These are phyloP conservation scores for Naganishia friedmannii DNA, from an alignment of 768 basidiomycete genomes.

Conservation along the genomic window DNA sequence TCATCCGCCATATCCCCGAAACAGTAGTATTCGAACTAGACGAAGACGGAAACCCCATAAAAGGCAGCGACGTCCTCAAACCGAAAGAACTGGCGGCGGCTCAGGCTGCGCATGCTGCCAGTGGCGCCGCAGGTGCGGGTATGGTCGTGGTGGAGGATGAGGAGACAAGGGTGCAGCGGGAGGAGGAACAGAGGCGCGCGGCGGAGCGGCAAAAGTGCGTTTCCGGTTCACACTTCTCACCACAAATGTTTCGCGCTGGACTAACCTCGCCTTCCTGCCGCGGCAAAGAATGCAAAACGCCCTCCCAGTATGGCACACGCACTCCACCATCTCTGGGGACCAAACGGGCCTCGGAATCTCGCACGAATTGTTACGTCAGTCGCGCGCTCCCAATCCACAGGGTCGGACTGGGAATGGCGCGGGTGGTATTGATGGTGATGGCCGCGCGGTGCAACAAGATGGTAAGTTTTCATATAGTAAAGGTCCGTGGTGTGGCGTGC, in stretches of 20 bases:
- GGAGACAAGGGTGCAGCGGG: constrained; percentile 8
- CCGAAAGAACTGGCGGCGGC: constrained; percentile 2
- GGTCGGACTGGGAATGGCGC: background rate
- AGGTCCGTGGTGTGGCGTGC: no score
- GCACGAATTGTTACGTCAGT: constrained; percentile 31
- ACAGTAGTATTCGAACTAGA: constrained; percentile 32
- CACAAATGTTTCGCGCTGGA: background rate
- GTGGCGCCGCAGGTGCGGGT: background rate
- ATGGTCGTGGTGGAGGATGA: constrained; percentile 6
- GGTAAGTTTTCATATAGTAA: background rate
- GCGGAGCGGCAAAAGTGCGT: constrained; percentile 19
- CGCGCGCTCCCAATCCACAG: background rate
- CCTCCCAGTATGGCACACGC: constrained; percentile 89
- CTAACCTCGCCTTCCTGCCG: background rate
- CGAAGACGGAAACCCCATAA: constrained; percentile 30
- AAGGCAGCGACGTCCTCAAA: constrained; percentile 1
- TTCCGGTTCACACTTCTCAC: background rate
- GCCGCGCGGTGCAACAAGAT: background rate
- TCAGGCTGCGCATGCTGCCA: background rate
- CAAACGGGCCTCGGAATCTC: constrained; percentile 75
- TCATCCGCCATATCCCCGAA: constrained; percentile 31
- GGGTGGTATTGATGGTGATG: background rate
- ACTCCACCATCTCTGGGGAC: constrained; percentile 91
- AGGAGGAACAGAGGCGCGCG: constrained; percentile 15
- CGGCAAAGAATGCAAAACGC: constrained; percentile 69